phyloP scores from a whole-genome alignment of 2,329 filamentous ascomycete species.

The Fusarium pininemorale region DNA sequence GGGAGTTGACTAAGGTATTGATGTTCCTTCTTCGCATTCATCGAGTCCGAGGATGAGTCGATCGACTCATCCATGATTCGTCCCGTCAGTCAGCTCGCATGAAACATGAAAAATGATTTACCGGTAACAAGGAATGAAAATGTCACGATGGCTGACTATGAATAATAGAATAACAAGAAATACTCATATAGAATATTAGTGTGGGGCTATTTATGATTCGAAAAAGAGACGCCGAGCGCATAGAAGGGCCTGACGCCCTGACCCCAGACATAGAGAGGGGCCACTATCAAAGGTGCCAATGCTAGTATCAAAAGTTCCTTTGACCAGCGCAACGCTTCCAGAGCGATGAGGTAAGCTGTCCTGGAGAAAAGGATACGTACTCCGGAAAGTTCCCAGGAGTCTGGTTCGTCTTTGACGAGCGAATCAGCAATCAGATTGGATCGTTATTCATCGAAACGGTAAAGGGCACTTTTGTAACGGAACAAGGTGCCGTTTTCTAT shows the following conservation, averaged over 20 bases:
- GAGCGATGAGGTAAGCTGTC: conserved; percentile 20
- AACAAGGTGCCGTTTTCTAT: conserved; percentile 6
- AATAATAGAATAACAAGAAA: conserved; percentile 16
- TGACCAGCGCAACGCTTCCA: not conserved
- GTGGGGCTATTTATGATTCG: conserved; percentile 8
- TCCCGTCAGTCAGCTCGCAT: not conserved
- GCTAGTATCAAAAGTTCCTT: conserved; percentile 43
- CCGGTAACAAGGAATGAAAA: not conserved
- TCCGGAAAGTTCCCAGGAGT: conserved; percentile 14
- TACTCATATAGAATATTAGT: not conserved
- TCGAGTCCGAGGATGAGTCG: not conserved
- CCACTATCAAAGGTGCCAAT: conserved; percentile 44
- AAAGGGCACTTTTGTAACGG: conserved; percentile 23
- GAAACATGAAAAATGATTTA: not conserved
- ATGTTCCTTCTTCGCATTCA: not conserved
- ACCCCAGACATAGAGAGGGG: conserved; percentile 31
- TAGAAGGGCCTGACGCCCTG: conserved; percentile 9
- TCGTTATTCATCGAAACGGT: not conserved
- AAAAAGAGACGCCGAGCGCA: conserved; percentile 17
- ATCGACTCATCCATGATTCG: not conserved
- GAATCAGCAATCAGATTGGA: conserved; percentile 15
- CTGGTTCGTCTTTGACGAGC: conserved; percentile 21
- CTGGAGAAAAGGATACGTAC: conserved; percentile 8
- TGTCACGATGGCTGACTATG: conserved; percentile 2
- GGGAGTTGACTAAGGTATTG: not conserved